Evolutionary conservation across 768 basidiomycete genomes (phyloP), one percentile per base, ranked within the genome.

Genomic region (Boletus pseudo-olivaceus): DNA sequence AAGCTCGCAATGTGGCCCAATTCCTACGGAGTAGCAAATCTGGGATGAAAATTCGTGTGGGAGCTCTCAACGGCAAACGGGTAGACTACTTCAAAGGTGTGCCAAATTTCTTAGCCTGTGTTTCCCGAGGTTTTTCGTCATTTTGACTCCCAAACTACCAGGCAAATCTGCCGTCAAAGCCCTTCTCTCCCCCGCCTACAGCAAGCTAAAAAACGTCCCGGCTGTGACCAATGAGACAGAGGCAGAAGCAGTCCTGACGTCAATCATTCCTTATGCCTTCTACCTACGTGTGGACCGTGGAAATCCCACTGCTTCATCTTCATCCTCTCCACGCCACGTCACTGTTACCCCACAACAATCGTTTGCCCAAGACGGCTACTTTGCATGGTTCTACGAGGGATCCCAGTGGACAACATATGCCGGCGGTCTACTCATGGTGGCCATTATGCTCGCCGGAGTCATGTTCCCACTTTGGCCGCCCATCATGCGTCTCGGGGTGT

Each of bases 381-480:
- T 91, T 71, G 94, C 89, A 29, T 99, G 96, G 96, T 93, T 98
- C 73, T 92, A 94, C 71, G 92, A 94, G 55, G 91, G 93, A 40
- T 90, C 91, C 14, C 94, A 96, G 65, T 87, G 93, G 83, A 90
- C 88, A 62, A 95, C 90, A 7, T 92, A 96, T 66, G 83, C 93
- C 10, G 92, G 93, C 39, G 96, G 91, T 17, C 76, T 89, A 12
- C 84, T 84, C 29, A 94, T 99, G 91, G 94, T 98, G 54, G 82
- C 79, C 39, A 77, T 98, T 67, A 93, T 98, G 78, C 86, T 99
- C 40, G 94, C 89, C 5, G 95, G 91, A 2, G 95, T 98, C 66
- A 97, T 99, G 94, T 99, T 97, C 83, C 97, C 97, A 4, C 80
- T 99, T 15, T 99, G 97, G 97, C 97, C 97, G 2, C 83, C 88